phyloP scores from a whole-genome alignment of 306 rosid genomes.

The Clitoria ternatea region DNA sequence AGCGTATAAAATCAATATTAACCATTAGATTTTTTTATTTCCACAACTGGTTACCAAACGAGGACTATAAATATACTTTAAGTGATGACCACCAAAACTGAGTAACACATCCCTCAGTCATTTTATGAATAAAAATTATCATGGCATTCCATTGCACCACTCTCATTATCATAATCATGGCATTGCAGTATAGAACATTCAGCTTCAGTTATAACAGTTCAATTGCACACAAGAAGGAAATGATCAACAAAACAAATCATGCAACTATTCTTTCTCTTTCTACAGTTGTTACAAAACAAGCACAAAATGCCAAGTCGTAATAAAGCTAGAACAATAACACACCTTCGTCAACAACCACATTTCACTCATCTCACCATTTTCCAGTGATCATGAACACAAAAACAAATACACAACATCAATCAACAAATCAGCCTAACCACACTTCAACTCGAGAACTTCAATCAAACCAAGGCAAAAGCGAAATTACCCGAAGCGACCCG shows the following conservation, averaged over 20 bases:
- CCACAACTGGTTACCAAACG: no score
- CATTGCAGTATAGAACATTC: background rate
- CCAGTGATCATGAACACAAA: no score
- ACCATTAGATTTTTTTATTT: no score
- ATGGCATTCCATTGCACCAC: background rate
- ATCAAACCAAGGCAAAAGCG: background rate
- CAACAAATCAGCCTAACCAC: no score
- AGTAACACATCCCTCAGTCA: background rate
- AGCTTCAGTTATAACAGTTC: background rate
- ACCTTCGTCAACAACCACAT: no score
- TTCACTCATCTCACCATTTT: no score
- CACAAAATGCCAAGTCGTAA: background rate
- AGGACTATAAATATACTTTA: background rate
- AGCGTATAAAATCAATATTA: no score
- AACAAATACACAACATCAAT: no score
- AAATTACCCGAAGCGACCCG: conserved; percentile 91
- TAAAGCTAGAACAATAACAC: no score
- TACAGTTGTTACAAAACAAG: background rate
- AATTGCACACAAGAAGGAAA: background rate
- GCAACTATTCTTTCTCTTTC: background rate
- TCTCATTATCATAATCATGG: conserved; percentile 12
- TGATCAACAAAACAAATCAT: background rate
- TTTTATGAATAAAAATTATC: background rate
- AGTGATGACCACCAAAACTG: background rate
- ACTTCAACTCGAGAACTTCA: background rate